These are phyloP conservation scores for Lenzites betulinus DNA, from an alignment of 768 basidiomycete species.

Conservation along the genomic window DNA sequence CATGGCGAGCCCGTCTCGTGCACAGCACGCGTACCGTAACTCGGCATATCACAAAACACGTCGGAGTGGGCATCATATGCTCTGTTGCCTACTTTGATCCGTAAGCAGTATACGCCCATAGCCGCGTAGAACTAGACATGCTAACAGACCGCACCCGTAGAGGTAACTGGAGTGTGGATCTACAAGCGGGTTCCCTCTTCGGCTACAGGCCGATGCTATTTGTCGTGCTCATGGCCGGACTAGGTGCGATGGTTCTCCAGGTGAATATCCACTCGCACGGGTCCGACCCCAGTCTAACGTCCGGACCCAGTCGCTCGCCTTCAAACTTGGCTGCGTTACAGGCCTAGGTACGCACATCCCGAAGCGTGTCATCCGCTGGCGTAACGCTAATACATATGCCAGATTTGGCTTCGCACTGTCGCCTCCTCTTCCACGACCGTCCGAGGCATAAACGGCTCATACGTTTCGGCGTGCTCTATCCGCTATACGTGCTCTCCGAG, in stretches of 20 bases:
- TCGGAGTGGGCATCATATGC: constrained; percentile 84
- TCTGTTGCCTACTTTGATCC: constrained; percentile 90
- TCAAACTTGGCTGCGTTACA: constrained; percentile 79
- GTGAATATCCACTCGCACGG: constrained; percentile 36
- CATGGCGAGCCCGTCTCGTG: constrained; percentile 2
- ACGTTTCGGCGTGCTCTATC: constrained; percentile 44
- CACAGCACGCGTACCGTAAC: constrained; percentile 3
- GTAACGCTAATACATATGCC: not conserved
- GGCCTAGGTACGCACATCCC: constrained; percentile 59
- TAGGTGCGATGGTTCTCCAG: constrained; percentile 84
- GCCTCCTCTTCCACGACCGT: constrained; percentile 45
- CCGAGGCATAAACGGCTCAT: constrained; percentile 38
- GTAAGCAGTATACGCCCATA: constrained; percentile 36
- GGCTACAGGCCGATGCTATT: constrained; percentile 83
- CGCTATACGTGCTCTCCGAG: constrained; percentile 46
- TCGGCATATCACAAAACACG: constrained; percentile 32
- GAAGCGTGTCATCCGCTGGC: not conserved
- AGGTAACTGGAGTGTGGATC: constrained; percentile 89
- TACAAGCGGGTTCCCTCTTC: constrained; percentile 84
- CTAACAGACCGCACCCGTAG: constrained; percentile 33
- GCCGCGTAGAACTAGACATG: not conserved
- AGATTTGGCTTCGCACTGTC: constrained; percentile 51
- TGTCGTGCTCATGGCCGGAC: constrained; percentile 76
- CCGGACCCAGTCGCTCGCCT: constrained; percentile 61
- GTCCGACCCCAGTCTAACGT: not conserved